These are phyloP conservation scores for Durusdinium trenchii DNA, from an alignment of 73 alveolate genomes.

Conservation along the genomic window DNA sequence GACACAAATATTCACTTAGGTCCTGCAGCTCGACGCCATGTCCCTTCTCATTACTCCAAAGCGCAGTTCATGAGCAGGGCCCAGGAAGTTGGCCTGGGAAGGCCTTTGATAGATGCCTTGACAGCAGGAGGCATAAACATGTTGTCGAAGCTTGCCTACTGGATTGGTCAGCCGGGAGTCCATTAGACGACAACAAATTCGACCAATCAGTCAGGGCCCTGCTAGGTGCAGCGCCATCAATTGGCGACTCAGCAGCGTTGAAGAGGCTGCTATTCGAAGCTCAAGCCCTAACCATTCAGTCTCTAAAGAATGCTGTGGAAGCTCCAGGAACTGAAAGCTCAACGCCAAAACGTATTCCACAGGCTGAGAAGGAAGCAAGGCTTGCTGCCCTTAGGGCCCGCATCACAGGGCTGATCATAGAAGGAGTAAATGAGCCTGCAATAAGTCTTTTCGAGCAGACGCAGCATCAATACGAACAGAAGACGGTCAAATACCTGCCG, in stretches of 20 bases:
- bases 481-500: not conserved
- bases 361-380: not conserved
- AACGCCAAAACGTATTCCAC: not conserved
- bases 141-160: not conserved
- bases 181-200: not conserved
- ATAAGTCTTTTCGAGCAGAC: not conserved
- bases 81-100: not conserved
- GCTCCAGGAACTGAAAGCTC: not conserved
- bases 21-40: no score
- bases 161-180: not conserved
- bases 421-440: not conserved
- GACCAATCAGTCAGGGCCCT: not conserved
- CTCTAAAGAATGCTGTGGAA: not conserved
- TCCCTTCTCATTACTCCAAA: not conserved
- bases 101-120: not conserved
- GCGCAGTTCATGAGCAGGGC: not conserved
- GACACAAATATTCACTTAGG: no score
- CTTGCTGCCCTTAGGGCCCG: not conserved
- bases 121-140: not conserved
- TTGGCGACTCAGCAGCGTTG: not conserved
- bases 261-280: not conserved
- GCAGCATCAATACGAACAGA: not conserved
- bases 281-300: not conserved
- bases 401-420: not conserved
- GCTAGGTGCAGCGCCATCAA: not conserved